A percentile compares a stretch with the other conserved stretches of the same genome.
These are phyloP conservation scores for Fraxinus greggii DNA, from an alignment of 305 asterid genomes.

Conservation along the genomic window DNA sequence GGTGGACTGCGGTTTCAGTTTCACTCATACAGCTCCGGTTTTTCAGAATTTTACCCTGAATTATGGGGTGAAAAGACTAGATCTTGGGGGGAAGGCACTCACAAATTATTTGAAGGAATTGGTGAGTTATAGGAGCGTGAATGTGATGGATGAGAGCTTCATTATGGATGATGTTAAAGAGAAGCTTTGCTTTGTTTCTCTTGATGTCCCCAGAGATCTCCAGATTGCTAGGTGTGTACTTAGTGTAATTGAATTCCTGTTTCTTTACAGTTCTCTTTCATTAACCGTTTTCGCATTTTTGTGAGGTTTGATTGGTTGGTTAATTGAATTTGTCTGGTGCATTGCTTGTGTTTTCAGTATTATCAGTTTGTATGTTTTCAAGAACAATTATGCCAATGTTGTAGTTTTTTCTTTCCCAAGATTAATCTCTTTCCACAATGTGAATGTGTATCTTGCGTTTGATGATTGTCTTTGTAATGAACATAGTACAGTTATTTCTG, in stretches of 20 bases:
- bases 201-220: constrained; percentile 77
- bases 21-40: constrained; percentile 88
- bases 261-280: background rate
- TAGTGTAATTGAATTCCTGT: background rate
- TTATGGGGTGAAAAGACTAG: constrained; percentile 83
- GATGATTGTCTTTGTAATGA: background rate
- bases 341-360: background rate
- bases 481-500: background rate
- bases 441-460: background rate
- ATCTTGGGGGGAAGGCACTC: constrained; percentile 88
- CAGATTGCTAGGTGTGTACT: constrained; percentile 64
- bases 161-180: constrained; percentile 92
- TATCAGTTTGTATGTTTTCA: background rate
- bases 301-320: background rate
- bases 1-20: constrained; percentile 88
- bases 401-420: background rate
- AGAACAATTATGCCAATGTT: background rate
- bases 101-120: constrained; percentile 87
- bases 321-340: background rate
- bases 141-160: constrained; percentile 94
- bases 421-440: background rate
- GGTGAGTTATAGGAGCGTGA: constrained; percentile 88
- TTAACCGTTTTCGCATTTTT: background rate
- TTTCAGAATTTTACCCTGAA: constrained; percentile 80
- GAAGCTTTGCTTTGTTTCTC: constrained; percentile 85